Conservation (phyloP, 768 basidiomycete species). For the Trametes maxima region DNA sequence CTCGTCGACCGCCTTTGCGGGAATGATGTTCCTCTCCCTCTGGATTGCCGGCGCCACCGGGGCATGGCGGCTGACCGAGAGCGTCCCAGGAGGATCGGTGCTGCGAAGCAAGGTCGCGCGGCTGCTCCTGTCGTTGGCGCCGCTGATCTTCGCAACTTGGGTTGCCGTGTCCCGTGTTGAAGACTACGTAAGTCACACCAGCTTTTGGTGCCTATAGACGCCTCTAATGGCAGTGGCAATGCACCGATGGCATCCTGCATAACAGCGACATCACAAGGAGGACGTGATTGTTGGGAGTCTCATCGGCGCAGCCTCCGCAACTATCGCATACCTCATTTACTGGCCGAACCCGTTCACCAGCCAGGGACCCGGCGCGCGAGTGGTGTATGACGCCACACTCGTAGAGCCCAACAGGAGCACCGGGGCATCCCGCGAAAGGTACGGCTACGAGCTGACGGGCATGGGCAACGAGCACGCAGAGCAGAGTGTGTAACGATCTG, state of each 20-base stretch:
- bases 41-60: conserved; percentile 68
- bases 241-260: neutral
- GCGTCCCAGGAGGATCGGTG: conserved; percentile 39
- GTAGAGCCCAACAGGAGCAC: conserved; percentile 29
- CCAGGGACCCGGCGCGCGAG: conserved; percentile 40
- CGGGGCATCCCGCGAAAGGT: conserved; percentile 3
- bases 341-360: conserved; percentile 65
- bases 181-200: conserved; percentile 56
- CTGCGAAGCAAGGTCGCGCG: conserved; percentile 50
- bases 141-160: conserved; percentile 58
- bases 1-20: conserved; percentile 65
- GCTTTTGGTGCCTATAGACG: conserved; percentile 1
- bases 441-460: conserved; percentile 50
- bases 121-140: conserved; percentile 51
- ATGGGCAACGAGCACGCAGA: conserved; percentile 26
- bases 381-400: conserved; percentile 39
- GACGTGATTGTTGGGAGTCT: conserved; percentile 66
- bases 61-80: conserved; percentile 52
- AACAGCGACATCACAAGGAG: conserved; percentile 67
- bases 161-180: conserved; percentile 65
- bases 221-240: neutral
- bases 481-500: conserved; percentile 25
- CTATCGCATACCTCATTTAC: conserved; percentile 57
- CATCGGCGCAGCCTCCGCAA: conserved; percentile 55
- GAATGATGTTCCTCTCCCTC: conserved; percentile 64